Conservation (phyloP, 2,329 filamentous ascomycete genomes). For the Byssochlamys sp. region DNA sequence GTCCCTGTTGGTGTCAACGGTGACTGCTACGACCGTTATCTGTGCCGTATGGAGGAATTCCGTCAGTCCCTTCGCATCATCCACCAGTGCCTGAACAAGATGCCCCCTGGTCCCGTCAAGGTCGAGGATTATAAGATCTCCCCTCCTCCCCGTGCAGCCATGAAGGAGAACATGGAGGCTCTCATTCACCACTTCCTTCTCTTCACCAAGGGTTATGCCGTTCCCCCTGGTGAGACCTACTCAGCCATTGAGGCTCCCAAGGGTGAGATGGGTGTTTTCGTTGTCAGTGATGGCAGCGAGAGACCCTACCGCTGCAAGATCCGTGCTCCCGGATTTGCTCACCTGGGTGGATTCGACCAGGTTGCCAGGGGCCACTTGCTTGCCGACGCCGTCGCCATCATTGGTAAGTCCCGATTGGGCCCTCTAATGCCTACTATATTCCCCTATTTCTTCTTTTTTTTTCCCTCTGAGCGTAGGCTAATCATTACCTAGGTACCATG, state of each 20-base stretch:
- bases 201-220: constrained; percentile 95
- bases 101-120: constrained; percentile 85
- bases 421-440: too few species aligned
- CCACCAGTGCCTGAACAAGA: constrained; percentile 97
- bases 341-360: constrained; percentile 89
- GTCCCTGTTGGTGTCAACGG: constrained; percentile 93
- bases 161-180: constrained; percentile 99
- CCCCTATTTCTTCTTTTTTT: too few species aligned
- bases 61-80: constrained; percentile 96
- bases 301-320: constrained; percentile 96
- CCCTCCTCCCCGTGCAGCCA: constrained; percentile 86
- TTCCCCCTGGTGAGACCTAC: constrained; percentile 96
- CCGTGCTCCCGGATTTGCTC: constrained; percentile 89
- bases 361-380: constrained; percentile 83
- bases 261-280: constrained; percentile 96
- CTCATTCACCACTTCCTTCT: constrained; percentile 98
- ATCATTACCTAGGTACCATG: constrained; percentile 50
- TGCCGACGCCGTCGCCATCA: constrained; percentile 92
- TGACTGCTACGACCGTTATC: constrained; percentile 97
- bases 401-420: constrained; percentile 41
- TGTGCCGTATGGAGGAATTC: constrained; percentile 99
- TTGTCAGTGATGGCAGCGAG: constrained; percentile 93
- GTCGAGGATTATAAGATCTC: constrained; percentile 98
- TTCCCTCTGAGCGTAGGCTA: constrained; percentile 2
- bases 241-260: constrained; percentile 98